Evolutionary conservation across 148 eudicot species (phyloP), one percentile per base, ranked within the genome.

Genomic region (Pouteria glomerata): DNA sequence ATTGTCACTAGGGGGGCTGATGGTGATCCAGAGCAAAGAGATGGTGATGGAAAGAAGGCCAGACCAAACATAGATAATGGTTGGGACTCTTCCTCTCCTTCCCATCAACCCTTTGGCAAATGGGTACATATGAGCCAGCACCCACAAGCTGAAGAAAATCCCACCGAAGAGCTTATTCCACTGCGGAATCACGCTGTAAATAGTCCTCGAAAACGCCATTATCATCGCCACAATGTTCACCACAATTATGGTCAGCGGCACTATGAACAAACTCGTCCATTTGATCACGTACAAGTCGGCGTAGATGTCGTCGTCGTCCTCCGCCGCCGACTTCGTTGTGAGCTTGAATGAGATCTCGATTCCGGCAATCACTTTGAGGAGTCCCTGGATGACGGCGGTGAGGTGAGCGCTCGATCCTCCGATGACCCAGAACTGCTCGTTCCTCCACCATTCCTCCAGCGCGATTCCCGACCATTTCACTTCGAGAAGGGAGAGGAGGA

Each of bases 41-140:
- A 90, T 79, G 0, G 90, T 90, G 52, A 88, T 88, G 1, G 87
- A 84, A n/a, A 90, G 27, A 63, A 90, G 73, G 30, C 88, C 90
- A 1, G 90, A 63, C 96, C 96, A 90, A 2, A 90, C 90, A 72
- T 82, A 90, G 14, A 90, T 78, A 55, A 90, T 90, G 8, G 96
- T 90, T 13, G 96, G 86, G 70, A 90, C 76, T 57, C 74, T 80
- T 44, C 96, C 96, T 79, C 81, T 79, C 57, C 86, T 86, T 37
- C 96, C 96, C 87, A 81, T 90, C 58, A 90, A 77, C 24, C 96
- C 96, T 60, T 90, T 88, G 3, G 81, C 80, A 44, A 90, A 90
- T 3, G 96, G 96, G 70, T 90, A 90, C 90, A 88, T 85, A 35
- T 90, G 96, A 29, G 90, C 73, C 81, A 90, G 64, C 66, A 90